phyloP scores from a whole-genome alignment of 768 basidiomycete species.

The Termitomyces titanicus region DNA sequence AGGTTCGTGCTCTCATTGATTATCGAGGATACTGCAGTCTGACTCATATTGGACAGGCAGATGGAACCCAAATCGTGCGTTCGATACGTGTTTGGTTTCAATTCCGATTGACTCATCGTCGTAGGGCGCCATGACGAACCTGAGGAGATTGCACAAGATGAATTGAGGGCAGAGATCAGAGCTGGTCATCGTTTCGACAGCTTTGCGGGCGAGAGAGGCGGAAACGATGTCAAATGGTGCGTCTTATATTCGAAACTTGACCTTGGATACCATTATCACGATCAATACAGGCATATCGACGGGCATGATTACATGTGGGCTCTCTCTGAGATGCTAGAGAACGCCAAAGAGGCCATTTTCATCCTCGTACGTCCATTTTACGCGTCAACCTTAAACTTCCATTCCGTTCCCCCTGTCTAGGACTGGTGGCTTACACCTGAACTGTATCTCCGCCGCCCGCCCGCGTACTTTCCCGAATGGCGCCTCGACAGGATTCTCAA shows the following conservation, averaged over 20 bases:
- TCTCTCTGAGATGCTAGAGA: conserved; percentile 83
- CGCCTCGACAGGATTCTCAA: conserved; percentile 82
- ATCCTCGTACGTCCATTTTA: conserved; percentile 54
- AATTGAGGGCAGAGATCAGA: conserved; percentile 71
- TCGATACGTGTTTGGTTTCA: not conserved
- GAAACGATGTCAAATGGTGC: conserved; percentile 83
- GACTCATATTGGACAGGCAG: conserved; percentile 26
- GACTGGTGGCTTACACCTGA: conserved; percentile 97
- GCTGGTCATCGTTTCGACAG: conserved; percentile 78
- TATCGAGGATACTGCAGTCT: not conserved
- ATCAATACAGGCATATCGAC: conserved; percentile 72
- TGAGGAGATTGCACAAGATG: conserved; percentile 67
- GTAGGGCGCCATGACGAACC: conserved; percentile 47
- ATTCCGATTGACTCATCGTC: not conserved
- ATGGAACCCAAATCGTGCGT: conserved; percentile 44
- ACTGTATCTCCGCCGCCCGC: conserved; percentile 89
- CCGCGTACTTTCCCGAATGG: conserved; percentile 82
- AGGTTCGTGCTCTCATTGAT: conserved; percentile 14
- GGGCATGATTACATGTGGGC: conserved; percentile 99
- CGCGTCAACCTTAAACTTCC: no score
- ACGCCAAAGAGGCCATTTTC: conserved; percentile 79
- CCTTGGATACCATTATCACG: not conserved
- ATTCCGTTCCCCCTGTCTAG: conserved; percentile 26
- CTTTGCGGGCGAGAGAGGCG: conserved; percentile 70
- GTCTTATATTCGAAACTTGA: not conserved